Base-by-base conservation (phyloP, 1,139 yeast genomes). In the Saccharomycopsis hybrid region DNA sequence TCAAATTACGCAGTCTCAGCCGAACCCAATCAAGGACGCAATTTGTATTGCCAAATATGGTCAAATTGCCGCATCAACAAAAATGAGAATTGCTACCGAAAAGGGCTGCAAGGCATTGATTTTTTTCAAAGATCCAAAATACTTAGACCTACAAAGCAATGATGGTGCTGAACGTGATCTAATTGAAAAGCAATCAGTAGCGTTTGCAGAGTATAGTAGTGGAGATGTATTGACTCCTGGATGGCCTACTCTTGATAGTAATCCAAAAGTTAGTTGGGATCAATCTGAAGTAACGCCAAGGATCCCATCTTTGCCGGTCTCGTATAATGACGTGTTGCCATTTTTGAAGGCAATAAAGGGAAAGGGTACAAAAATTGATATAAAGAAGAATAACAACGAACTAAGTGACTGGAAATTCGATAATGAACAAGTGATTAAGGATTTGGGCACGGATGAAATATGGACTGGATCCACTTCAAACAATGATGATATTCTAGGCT, bases 141-240 rank as follows among this genome's bases (percentile, higher is more conserved):
- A 18, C 24, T 35, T 52, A n/a, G 52, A 52, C 37, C 35, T 49
- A 24, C 4, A 8, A 7, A 33, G 25, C 7, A 31, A 41, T 25
- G 28, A 39, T 5, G n/a, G n/a, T n/a, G n/a, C n/a, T n/a, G 45
- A 44, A 18, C 24, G 48, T 13, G 13, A 32, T n/a, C 24, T 43
- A 4, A 40, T 52, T 25, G 54, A 52, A 44, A 49, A 47, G 25
- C 50, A 46, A 37, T 11, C 29, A 43, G 54, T 50, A n/a, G 38
- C 52, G 4, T 39, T 39, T 28, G 28, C 46, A 11, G 32, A 46
- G 29, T 46, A 49, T 35, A 35, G 50, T 28, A 43, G 47, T 29
- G 96, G 96, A 46, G 96, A 89, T 62, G 96, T 96, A 41, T 80
- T 95, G 2, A 84, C 95, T 2, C 95, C 95, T 24, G 92, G 92